Percentiles rank a stretch among this genome's conserved stretches.
These are phyloP conservation scores for Yamadazyma blattariae DNA, from an alignment of 1,139 yeast genomes.

Conservation along the genomic window DNA sequence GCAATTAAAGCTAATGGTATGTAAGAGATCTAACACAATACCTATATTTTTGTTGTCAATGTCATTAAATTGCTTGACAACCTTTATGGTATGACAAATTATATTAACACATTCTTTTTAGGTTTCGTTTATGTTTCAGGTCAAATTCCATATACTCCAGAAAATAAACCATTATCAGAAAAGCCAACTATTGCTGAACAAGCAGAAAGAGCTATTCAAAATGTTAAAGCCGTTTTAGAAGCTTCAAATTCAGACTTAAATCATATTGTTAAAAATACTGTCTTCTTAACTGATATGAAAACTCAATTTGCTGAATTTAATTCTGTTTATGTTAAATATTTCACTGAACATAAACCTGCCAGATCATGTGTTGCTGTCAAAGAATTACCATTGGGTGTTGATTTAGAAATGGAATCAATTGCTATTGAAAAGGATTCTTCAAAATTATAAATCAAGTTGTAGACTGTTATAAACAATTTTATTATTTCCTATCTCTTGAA, in stretches of 20 bases:
- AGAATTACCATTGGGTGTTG: conserved; percentile 80
- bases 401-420: conserved; percentile 72
- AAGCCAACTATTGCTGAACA: conserved; percentile 65
- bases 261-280: conserved; percentile 80
- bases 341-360: conserved; percentile 83
- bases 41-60: too few relatives aligned
- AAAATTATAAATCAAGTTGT: conserved; percentile 13
- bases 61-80: too few relatives aligned
- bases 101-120: too few relatives aligned
- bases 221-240: conserved; percentile 70
- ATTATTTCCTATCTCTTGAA: not conserved
- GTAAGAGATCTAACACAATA: too few relatives aligned
- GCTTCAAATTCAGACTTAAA: conserved; percentile 82
- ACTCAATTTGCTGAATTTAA: conserved; percentile 76
- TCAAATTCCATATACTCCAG: conserved; percentile 88
- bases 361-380: conserved; percentile 94
- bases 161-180: conserved; percentile 75
- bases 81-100: too few relatives aligned
- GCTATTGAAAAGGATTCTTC: conserved; percentile 58
- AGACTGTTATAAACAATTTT: too few relatives aligned
- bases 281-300: conserved; percentile 85
- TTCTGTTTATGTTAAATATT: conserved; percentile 77
- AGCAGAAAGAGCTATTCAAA: conserved; percentile 81
- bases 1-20: conserved; percentile 82
- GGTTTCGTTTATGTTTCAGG: conserved; percentile 91